phyloP scores from a whole-genome alignment of 176 grass and related monocot species.

The Otatea glauca region DNA sequence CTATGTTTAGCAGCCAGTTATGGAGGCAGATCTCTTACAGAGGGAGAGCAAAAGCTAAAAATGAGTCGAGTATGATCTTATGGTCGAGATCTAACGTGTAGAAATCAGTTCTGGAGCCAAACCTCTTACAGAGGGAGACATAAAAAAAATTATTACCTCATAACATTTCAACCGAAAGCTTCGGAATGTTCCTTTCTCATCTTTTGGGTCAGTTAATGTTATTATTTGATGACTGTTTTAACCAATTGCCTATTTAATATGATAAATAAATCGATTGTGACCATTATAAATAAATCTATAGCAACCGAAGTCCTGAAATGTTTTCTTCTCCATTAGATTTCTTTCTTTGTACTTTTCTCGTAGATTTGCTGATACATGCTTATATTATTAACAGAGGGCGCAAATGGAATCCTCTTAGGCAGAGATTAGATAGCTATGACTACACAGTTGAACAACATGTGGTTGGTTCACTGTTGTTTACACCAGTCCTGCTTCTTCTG shows the following conservation, averaged over 20 bases:
- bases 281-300: neutral
- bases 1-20: neutral
- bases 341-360: constrained; percentile 11
- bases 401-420: constrained; percentile 88
- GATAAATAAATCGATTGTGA: constrained; percentile 3
- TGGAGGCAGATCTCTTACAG: neutral
- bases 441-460: constrained; percentile 97
- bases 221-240: neutral
- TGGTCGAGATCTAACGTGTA: neutral
- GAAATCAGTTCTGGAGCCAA: neutral
- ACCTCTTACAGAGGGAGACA: neutral
- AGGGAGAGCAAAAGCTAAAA: constrained; percentile 10
- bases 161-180: neutral
- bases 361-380: constrained; percentile 33
- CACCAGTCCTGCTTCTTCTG: constrained; percentile 86
- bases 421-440: constrained; percentile 85
- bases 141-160: neutral
- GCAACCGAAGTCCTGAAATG: neutral
- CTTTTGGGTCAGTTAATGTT: neutral
- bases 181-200: constrained; percentile 11
- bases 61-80: neutral
- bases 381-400: constrained; percentile 70
- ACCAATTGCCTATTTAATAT: neutral
- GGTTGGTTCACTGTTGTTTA: constrained; percentile 88
- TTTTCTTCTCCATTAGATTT: constrained; percentile 30